Evolutionary conservation across 768 basidiomycete species (phyloP).

Genomic region (Tephrocybe sp.): DNA sequence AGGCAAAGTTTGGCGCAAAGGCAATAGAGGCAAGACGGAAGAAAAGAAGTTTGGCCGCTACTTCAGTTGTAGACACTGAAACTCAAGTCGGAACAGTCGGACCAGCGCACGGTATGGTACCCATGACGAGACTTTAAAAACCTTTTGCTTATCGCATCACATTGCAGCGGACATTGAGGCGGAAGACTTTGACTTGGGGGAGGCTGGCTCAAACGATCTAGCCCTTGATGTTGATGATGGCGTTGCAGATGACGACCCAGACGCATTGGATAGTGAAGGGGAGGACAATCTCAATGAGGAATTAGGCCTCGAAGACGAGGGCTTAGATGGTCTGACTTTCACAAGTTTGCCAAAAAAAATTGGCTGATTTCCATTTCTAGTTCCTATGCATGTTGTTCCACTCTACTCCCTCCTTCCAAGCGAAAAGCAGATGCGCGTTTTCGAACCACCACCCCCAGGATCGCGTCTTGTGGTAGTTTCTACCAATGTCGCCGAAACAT

Average conservation of each 20-base stretch:
- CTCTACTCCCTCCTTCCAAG: slow-evolving; percentile 90
- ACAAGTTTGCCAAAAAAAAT: neutral
- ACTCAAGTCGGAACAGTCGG: slow-evolving; percentile 25
- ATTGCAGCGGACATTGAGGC: slow-evolving; percentile 67
- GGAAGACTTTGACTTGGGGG: slow-evolving; percentile 77
- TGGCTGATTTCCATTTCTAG: slow-evolving; percentile 34
- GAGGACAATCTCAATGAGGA: slow-evolving; percentile 55
- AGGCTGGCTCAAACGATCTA: slow-evolving; percentile 40
- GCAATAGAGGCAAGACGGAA: slow-evolving; percentile 54
- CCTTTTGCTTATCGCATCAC: slow-evolving; percentile 5
- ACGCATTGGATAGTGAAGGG: slow-evolving; percentile 73
- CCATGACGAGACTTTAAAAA: neutral
- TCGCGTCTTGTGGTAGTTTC: slow-evolving; percentile 89
- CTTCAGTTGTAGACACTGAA: slow-evolving; percentile 21
- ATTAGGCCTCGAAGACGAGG: slow-evolving; percentile 59
- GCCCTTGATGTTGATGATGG: slow-evolving; percentile 69
- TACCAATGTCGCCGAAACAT: slow-evolving; percentile 97
- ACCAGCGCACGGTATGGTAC: slow-evolving; percentile 45
- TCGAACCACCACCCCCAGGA: slow-evolving; percentile 77
- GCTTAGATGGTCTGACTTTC: slow-evolving; percentile 54
- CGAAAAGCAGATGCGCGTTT: slow-evolving; percentile 94
- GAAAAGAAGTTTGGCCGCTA: slow-evolving; percentile 24
- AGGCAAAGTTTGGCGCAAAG: slow-evolving; percentile 70
- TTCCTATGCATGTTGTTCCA: slow-evolving; percentile 92
- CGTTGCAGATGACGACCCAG: slow-evolving; percentile 62